These are phyloP conservation scores for Talaromyces sp. DNA, from an alignment of 2,329 filamentous ascomycete species.

Conservation along the genomic window DNA sequence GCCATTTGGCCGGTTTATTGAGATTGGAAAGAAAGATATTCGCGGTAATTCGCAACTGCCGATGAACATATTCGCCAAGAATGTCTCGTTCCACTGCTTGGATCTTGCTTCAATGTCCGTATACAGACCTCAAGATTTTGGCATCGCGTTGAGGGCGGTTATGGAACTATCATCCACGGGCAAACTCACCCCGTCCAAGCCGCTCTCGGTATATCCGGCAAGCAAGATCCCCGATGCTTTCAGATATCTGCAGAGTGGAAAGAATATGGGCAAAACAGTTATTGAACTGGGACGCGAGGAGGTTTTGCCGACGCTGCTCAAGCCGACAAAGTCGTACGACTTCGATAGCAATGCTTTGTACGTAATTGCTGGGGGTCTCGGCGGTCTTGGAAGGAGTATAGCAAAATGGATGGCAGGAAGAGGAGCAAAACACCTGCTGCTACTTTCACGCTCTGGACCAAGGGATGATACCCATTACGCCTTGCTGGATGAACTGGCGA, in stretches of 20 bases:
- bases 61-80: background rate
- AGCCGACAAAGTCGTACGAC: background rate
- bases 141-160: background rate
- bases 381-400: slow-evolving; percentile 3
- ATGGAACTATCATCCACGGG: background rate
- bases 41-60: background rate
- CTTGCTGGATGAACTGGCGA: background rate
- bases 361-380: background rate
- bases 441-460: background rate
- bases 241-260: too few species aligned
- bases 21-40: slow-evolving; percentile 4
- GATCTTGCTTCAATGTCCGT: background rate
- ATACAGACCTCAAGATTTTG: background rate
- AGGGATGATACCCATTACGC: background rate
- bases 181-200: too few species aligned
- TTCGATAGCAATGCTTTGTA: background rate
- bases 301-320: background rate
- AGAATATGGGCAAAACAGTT: too few species aligned
- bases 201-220: too few species aligned
- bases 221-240: too few species aligned
- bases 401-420: background rate
- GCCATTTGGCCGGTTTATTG: slow-evolving; percentile 4
- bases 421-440: background rate
- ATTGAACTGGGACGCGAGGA: background rate
- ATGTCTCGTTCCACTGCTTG: slow-evolving; percentile 21